A percentile compares a stretch with the other conserved stretches of the same genome.
These are phyloP conservation scores for Candida krabiensis DNA, from an alignment of 805 yeast species.

Conservation along the genomic window DNA sequence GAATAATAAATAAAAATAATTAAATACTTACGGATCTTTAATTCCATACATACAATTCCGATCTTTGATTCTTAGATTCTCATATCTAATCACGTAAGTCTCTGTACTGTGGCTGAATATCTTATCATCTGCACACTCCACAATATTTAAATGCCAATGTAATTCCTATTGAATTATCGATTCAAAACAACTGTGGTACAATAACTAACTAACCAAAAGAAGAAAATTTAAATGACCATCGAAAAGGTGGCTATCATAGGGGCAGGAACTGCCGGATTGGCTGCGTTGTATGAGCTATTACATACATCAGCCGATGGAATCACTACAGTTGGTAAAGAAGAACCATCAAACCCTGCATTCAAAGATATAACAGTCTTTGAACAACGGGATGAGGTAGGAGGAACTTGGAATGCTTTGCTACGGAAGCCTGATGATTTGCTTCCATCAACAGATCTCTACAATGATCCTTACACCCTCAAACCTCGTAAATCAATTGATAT, in stretches of 20 bases:
- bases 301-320: slow-evolving; percentile 28
- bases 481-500: slow-evolving; percentile 26
- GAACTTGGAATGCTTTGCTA: slow-evolving; percentile 22
- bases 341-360: slow-evolving; percentile 12
- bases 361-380: slow-evolving; percentile 37
- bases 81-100: slow-evolving; percentile 3
- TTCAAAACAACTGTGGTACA: background rate
- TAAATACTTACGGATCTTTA: slow-evolving; percentile 1
- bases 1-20: background rate
- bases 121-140: background rate
- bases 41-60: slow-evolving; percentile 1
- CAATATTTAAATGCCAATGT: slow-evolving; percentile 1
- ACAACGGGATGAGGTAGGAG: slow-evolving; percentile 36
- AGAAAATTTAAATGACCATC: background rate
- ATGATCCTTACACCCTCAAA: slow-evolving; percentile 23
- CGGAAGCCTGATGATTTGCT: slow-evolving; percentile 20
- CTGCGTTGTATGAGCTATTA: slow-evolving; percentile 18
- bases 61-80: background rate
- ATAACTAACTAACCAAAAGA: background rate
- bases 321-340: slow-evolving; percentile 17
- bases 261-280: slow-evolving; percentile 28
- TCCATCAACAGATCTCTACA: slow-evolving; percentile 2
- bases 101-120: slow-evolving; percentile 2
- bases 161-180: background rate
- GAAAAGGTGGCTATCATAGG: slow-evolving; percentile 27